Evolutionary conservation across 176 grass and related monocot species (phyloP).

Genomic region (Rhipidocladum racemiflorum): DNA sequence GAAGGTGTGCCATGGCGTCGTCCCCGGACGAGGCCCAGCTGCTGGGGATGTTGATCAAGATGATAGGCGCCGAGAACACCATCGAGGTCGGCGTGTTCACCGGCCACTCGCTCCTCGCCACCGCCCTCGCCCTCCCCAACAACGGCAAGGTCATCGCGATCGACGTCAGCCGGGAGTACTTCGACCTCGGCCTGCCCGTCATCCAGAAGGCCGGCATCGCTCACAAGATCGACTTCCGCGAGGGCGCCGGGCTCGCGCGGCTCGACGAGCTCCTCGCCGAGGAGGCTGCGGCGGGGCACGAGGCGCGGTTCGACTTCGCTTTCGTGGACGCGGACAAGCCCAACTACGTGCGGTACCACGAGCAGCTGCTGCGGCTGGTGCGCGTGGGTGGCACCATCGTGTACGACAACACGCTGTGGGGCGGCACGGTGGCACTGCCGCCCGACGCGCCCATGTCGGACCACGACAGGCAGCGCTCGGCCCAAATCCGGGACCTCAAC

Average conservation of each 20-base stretch:
- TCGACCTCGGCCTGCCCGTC: conserved; percentile 46
- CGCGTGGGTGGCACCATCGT: conserved; percentile 51
- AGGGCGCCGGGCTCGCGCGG: conserved; percentile 29
- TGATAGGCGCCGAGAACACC: conserved; percentile 53
- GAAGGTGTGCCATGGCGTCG: conserved; percentile 7
- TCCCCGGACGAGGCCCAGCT: conserved; percentile 59
- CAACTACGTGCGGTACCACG: conserved; percentile 60
- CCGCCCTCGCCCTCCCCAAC: conserved; percentile 64
- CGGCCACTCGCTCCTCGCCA: conserved; percentile 72
- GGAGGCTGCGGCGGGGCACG: not conserved
- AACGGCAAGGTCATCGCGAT: conserved; percentile 66
- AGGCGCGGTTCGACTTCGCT: conserved; percentile 55
- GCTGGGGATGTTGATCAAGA: conserved; percentile 60
- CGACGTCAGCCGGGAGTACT: conserved; percentile 37
- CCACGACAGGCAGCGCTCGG: not conserved
- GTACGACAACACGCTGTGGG: conserved; percentile 80
- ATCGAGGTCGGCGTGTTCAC: conserved; percentile 80
- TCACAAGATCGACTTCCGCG: conserved; percentile 64
- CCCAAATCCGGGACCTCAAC: conserved; percentile 37
- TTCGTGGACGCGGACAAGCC: conserved; percentile 71
- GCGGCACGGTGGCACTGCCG: conserved; percentile 43
- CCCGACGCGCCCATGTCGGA: conserved; percentile 16
- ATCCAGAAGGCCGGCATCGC: conserved; percentile 55
- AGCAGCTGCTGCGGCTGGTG: conserved; percentile 44
- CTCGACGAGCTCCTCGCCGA: conserved; percentile 50